phyloP scores from a whole-genome alignment of 2,329 filamentous ascomycete genomes.

The Diaporthe citrichinensis region DNA sequence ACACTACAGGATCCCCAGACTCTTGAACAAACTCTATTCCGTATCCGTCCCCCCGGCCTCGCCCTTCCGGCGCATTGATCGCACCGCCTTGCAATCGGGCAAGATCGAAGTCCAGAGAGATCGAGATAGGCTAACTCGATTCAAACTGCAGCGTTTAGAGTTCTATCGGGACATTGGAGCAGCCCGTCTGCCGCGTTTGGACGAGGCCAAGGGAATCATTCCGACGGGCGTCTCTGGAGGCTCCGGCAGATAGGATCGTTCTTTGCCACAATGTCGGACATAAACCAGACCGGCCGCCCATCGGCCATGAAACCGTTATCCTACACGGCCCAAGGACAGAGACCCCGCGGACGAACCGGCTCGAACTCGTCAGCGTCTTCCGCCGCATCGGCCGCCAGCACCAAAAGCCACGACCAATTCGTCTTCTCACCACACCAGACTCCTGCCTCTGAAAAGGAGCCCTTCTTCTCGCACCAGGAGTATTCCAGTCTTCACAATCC shows the following conservation, averaged over 20 bases:
- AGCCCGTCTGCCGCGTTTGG: slow-evolving; percentile 11
- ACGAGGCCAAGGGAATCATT: not conserved
- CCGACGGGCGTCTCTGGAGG: not conserved
- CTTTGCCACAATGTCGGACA: slow-evolving; percentile 32
- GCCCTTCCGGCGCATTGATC: slow-evolving; percentile 25
- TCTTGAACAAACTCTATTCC: slow-evolving; percentile 31
- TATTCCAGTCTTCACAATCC: slow-evolving; percentile 15
- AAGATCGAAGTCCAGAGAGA: slow-evolving; percentile 5
- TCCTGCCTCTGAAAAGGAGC: slow-evolving; percentile 45
- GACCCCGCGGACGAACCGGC: slow-evolving; percentile 44
- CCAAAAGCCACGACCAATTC: slow-evolving; percentile 52
- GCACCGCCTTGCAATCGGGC: not conserved
- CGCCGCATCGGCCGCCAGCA: slow-evolving; percentile 45
- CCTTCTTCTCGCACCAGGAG: slow-evolving; percentile 36
- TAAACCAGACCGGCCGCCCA: slow-evolving; percentile 11
- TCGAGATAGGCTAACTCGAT: slow-evolving; percentile 15
- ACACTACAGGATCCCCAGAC: slow-evolving; percentile 33
- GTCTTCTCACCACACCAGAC: slow-evolving; percentile 54
- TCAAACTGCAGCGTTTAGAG: slow-evolving; percentile 1
- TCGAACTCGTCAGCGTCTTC: slow-evolving; percentile 63
- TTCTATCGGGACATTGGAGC: not conserved
- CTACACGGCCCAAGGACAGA: slow-evolving; percentile 17
- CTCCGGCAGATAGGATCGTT: not conserved
- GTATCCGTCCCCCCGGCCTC: not conserved
- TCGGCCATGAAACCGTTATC: slow-evolving; percentile 55